phyloP scores from a whole-genome alignment of 1,139 yeast species.

The Arxiozyma telluris region DNA sequence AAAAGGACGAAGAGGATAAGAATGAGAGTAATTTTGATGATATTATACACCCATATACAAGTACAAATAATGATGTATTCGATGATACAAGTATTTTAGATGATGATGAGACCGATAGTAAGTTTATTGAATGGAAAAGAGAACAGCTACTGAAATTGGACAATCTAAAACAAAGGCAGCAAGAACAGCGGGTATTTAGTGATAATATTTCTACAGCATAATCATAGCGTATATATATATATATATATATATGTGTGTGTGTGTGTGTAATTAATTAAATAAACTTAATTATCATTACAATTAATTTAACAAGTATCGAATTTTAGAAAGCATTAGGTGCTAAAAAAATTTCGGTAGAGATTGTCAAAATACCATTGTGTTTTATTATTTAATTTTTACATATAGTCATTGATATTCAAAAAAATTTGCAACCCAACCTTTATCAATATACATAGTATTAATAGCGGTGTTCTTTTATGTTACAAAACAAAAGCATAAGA shows the following conservation, averaged over 20 bases:
- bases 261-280: too few relatives aligned
- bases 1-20: constrained; percentile 4
- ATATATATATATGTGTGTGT: too few relatives aligned
- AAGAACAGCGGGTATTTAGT: neutral
- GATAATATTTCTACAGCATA: neutral
- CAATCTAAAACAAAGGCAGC: constrained; percentile 6
- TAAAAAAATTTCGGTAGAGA: too few relatives aligned
- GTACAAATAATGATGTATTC: constrained; percentile 13
- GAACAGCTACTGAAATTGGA: constrained; percentile 23
- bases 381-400: too few relatives aligned
- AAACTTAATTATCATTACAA: too few relatives aligned
- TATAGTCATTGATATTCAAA: neutral
- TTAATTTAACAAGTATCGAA: neutral
- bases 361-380: neutral
- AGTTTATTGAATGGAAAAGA: constrained; percentile 24
- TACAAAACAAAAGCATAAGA: too few relatives aligned
- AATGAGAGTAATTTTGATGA: constrained; percentile 16
- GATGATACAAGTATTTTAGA: constrained; percentile 26
- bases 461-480: too few relatives aligned
- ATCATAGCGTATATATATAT: neutral
- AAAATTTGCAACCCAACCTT: too few relatives aligned
- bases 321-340: neutral
- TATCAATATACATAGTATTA: too few relatives aligned
- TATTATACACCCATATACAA: constrained; percentile 9
- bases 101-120: constrained; percentile 21